Percentiles rank a stretch among this genome's conserved stretches.
Evolutionary conservation across 148 eudicot genomes (phyloP).

Genomic region (Vaccinium darrowii): DNA sequence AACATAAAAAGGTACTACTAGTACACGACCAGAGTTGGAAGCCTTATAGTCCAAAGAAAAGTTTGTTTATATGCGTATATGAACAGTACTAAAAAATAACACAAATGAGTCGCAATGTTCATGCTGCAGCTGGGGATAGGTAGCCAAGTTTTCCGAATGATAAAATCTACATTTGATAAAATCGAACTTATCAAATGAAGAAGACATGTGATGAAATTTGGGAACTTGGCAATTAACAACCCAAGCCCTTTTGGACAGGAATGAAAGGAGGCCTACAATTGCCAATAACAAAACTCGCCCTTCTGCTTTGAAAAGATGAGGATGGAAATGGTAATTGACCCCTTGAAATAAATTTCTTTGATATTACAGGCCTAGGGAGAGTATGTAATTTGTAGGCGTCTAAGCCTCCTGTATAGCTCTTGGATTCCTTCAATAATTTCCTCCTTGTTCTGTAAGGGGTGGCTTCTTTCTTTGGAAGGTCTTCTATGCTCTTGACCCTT

Average conservation of each 20-base stretch:
- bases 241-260: conserved; percentile 23
- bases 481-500: conserved; percentile 71
- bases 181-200: no score
- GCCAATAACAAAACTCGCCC: conserved; percentile 31
- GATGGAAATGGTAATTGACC: conserved; percentile 23
- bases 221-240: neutral
- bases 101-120: neutral
- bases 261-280: conserved; percentile 37
- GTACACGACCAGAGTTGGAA: no score
- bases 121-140: neutral
- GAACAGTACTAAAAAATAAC: no score
- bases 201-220: no score
- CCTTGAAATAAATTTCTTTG: conserved; percentile 50
- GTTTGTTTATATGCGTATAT: no score
- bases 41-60: no score
- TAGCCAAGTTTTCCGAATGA: no score
- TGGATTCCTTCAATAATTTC: conserved; percentile 41
- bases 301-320: conserved; percentile 40
- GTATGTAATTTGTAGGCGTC: conserved; percentile 39
- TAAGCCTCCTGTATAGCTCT: conserved; percentile 58
- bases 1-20: no score
- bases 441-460: conserved; percentile 39
- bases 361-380: conserved; percentile 60
- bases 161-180: no score
- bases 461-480: conserved; percentile 61